Evolutionary conservation across 441 rosid species (phyloP).

Genomic region (Euphorbia celastroides): DNA sequence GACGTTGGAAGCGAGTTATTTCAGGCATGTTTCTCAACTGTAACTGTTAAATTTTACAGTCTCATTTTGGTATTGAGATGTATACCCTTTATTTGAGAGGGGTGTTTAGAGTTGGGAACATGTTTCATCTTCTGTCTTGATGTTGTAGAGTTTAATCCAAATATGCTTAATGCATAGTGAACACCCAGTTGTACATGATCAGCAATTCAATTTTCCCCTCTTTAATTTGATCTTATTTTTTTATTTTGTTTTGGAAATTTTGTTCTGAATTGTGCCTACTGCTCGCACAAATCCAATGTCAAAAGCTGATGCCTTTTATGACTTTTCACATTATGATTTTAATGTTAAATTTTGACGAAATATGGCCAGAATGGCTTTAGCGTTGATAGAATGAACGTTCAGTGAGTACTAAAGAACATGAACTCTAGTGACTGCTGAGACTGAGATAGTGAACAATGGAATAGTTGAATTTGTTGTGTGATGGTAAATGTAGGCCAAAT

Average conservation of each 20-base stretch:
- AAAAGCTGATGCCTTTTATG: too few relatives aligned
- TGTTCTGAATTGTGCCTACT: not conserved
- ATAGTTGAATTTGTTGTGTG: too few relatives aligned
- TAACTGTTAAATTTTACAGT: not conserved
- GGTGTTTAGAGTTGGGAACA: slow-evolving; percentile 4
- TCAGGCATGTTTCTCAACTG: not conserved
- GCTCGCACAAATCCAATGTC: not conserved
- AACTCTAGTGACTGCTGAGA: too few relatives aligned
- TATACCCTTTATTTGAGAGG: not conserved
- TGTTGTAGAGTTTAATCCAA: slow-evolving; percentile 5
- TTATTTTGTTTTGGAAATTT: not conserved
- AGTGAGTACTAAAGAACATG: too few relatives aligned
- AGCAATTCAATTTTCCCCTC: not conserved
- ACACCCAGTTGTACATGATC: slow-evolving; percentile 1
- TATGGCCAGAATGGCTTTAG: too few relatives aligned
- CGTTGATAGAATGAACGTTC: too few relatives aligned
- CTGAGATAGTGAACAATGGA: too few relatives aligned
- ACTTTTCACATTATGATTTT: too few relatives aligned
- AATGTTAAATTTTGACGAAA: too few relatives aligned
- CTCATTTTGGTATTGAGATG: not conserved
- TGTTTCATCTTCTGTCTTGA: not conserved
- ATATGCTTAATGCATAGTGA: slow-evolving; percentile 7
- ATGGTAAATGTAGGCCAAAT: too few relatives aligned
- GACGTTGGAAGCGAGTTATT: not conserved
- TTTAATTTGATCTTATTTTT: not conserved